A percentile compares a stretch with the other conserved stretches of the same genome.
Conservation (phyloP, 306 rosid genomes). For the Vicia villosa region DNA sequence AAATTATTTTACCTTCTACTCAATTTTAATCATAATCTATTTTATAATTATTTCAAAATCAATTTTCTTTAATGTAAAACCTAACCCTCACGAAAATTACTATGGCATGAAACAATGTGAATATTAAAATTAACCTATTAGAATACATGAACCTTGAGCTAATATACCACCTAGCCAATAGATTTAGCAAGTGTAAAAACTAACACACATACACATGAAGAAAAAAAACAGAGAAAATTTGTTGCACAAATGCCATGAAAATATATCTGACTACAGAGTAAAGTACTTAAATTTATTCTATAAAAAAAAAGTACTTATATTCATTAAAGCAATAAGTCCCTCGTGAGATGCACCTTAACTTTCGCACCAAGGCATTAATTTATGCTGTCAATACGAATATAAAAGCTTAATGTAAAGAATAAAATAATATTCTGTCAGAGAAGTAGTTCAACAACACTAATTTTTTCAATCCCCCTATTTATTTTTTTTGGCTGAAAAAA, state of each 20-base stretch:
- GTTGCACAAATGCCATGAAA: conserved; percentile 44
- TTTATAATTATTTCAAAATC: too few relatives aligned
- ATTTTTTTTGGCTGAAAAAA: not conserved
- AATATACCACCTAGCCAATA: not conserved
- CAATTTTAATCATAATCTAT: too few relatives aligned
- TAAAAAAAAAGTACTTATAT: conserved; percentile 29
- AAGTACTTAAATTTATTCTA: conserved; percentile 26
- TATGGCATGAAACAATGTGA: too few relatives aligned
- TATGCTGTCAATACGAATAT: conserved; percentile 41
- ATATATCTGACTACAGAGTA: conserved; percentile 47
- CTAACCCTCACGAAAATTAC: too few relatives aligned
- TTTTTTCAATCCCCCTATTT: conserved; percentile 22
- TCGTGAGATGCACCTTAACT: conserved; percentile 71
- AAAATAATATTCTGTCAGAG: conserved; percentile 46
- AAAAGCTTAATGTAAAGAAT: conserved; percentile 21
- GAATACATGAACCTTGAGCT: not conserved
- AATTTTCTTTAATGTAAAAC: too few relatives aligned
- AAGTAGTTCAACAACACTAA: conserved; percentile 36
- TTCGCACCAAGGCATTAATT: conserved; percentile 60
- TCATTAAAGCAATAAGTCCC: conserved; percentile 43
- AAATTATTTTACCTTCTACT: too few relatives aligned
- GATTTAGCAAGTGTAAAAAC: not conserved
- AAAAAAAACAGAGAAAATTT: conserved; percentile 12
- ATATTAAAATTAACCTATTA: not conserved
- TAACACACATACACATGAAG: not conserved